Evolutionary conservation across 164 flowering plant genomes (phyloP), one percentile per base, ranked within the genome.

Genomic region (Kalanchoe fedtschenkoi): DNA sequence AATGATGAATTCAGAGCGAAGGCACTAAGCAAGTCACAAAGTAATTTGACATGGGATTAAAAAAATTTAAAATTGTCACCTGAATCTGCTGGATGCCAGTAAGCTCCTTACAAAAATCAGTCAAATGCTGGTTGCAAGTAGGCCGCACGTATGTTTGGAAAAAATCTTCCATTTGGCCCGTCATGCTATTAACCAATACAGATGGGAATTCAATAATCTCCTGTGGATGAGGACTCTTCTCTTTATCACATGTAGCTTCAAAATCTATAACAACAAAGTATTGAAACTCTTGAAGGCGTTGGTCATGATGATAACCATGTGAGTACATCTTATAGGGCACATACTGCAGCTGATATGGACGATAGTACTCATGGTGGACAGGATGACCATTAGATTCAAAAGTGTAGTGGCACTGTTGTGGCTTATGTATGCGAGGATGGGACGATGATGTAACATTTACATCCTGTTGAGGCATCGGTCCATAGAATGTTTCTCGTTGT

Each of bases 121-220:
- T 89, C 58, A 92, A 77, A 55, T 54, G 75, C 59, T 85, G 93
- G 74, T 92, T 88, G 79, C 77, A 81, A 19, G 83, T 76, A 15
- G 98, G 96, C 53, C 88, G 75, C 54, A 92, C 96, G 72, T 92
- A 92, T 39, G 80, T 88, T 66, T 89, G 96, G 62, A 89, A 89
- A 61, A 76, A 79, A 53, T 81, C 95, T 72, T 86, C 96, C 44
- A 89, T 65, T 67, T 83, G 87, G 39, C 96, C 97, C 69, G 96
- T 88, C 64, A 76, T 60, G 69, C 95, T 81, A 66, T 74, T 88
- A 65, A 92, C 97, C 33, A 92, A 68, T 6, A 89, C 98, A 64
- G 98, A 86, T 62, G 98, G 98, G 62, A 92, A 92, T 80, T 92
- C 96, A 63, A 92, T 92, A 38, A 92, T 92, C 76, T 92, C 98